Evolutionary conservation across 2,329 filamentous ascomycete species (phyloP), one percentile per base, ranked within the genome.

Genomic region (Microcera coccophila): DNA sequence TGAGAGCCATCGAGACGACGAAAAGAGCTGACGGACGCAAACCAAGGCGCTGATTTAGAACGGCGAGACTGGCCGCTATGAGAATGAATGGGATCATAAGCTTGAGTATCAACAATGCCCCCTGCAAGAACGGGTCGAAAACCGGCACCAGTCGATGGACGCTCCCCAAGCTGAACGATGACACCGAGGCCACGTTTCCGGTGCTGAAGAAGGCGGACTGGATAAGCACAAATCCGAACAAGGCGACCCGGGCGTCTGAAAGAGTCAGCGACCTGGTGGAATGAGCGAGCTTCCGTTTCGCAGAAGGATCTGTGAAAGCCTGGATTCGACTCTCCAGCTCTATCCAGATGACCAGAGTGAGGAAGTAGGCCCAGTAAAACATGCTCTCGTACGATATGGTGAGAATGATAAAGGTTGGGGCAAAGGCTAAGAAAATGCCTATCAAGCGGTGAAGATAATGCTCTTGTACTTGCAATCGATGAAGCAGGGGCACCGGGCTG

Each of bases 201-300:
- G 91, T 97, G 68, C 84, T 88, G 76, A 97, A 98, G 68, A 98
- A 98, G 39, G 86, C 93, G 3, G 90, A 91, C 66, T 98, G 93
- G 5, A 98, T 77, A 29, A 98, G 79, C 54, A 89, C 90, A 65
- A 98, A 85, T 74, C 97, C 96, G 73, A 97, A 97, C 5, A 98
- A 78, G 2, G 89, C 86, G 26, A 95, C 85, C 28, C 94, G 86
- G 4, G 85, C 81, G 62, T 98, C 93, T 15, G 85, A 78, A 5
- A 97, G 74, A 2, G 77, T 82, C 37, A 97, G 75, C 1, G 85
- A 74, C 32, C 91, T 84, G 68, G 71, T 74, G 32, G 38, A 53
- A 50, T 29, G 22, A n/a, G 24, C 5, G 16, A 18, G 16, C 5
- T 11, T 17, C 5, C 20, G 9, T n/a, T 19, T n/a, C 49, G 61